phyloP scores from a whole-genome alignment of 192 early-diverging fungal genomes.

The Spizellomyces sp. region DNA sequence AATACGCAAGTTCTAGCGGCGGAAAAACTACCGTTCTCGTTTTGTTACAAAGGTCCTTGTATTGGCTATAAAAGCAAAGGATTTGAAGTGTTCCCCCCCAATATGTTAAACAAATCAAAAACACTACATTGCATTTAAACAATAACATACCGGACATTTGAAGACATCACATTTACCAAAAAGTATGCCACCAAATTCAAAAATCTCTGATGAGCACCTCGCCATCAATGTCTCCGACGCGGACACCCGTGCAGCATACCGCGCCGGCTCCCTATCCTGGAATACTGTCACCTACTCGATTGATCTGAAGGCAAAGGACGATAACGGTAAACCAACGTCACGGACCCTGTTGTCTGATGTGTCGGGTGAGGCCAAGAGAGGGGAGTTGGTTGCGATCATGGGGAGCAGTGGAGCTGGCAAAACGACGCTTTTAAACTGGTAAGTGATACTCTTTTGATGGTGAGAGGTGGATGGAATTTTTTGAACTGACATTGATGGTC shows the following conservation, averaged over 20 bases:
- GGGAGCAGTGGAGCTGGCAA: constrained; percentile 21
- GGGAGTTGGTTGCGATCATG: constrained; percentile 35
- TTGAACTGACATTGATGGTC: constrained; percentile 4
- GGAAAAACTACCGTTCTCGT: too few relatives aligned
- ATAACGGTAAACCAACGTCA: constrained; percentile 4
- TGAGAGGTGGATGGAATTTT: neutral
- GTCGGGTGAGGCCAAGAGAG: constrained; percentile 15
- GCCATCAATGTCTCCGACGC: too few relatives aligned
- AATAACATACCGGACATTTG: too few relatives aligned
- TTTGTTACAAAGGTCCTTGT: too few relatives aligned
- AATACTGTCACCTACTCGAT: constrained; percentile 15
- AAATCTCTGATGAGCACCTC: too few relatives aligned
- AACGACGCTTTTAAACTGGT: constrained; percentile 25
- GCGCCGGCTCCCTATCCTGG: constrained; percentile 8
- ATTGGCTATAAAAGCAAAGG: too few relatives aligned
- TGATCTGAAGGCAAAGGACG: constrained; percentile 15
- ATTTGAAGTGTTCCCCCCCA: too few relatives aligned
- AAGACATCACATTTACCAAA: too few relatives aligned
- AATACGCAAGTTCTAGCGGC: too few relatives aligned
- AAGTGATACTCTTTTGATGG: constrained; percentile 2
- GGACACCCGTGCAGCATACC: neutral
- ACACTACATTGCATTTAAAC: too few relatives aligned
- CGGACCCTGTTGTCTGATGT: constrained; percentile 6
- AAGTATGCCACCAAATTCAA: too few relatives aligned
- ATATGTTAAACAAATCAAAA: too few relatives aligned